A percentile compares a stretch with the other conserved stretches of the same genome.
phyloP scores from a whole-genome alignment of 805 yeast species.

The Teunomyces atbi region DNA sequence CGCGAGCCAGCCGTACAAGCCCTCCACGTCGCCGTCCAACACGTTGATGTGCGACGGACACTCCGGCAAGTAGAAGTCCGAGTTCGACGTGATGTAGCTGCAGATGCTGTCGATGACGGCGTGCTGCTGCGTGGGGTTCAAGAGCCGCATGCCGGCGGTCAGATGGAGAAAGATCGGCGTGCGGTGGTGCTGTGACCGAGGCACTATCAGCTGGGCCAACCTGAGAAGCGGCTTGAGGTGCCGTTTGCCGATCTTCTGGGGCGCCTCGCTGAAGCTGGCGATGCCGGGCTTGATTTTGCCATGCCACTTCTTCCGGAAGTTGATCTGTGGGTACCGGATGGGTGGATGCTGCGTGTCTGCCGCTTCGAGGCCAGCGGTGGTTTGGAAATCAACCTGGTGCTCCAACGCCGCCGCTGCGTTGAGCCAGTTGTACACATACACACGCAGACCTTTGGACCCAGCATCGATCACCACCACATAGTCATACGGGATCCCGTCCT shows the following conservation, averaged over 20 bases:
- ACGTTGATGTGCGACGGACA: slow-evolving; percentile 58
- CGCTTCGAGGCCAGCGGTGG: background rate
- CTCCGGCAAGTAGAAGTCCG: slow-evolving; percentile 58
- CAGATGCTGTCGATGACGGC: slow-evolving; percentile 50
- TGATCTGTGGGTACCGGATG: slow-evolving; percentile 27
- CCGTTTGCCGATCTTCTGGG: slow-evolving; percentile 50
- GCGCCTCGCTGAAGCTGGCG: slow-evolving; percentile 46
- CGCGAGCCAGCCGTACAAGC: slow-evolving; percentile 66
- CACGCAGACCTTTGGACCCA: slow-evolving; percentile 66
- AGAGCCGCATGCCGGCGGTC: slow-evolving; percentile 65
- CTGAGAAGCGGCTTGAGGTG: slow-evolving; percentile 51
- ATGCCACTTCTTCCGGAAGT: slow-evolving; percentile 45
- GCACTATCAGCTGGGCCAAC: slow-evolving; percentile 51
- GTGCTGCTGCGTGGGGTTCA: slow-evolving; percentile 51
- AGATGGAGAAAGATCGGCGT: slow-evolving; percentile 71
- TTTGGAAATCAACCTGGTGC: slow-evolving; percentile 7
- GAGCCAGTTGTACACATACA: slow-evolving; percentile 56
- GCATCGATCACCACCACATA: slow-evolving; percentile 63
- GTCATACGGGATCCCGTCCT: slow-evolving; percentile 51
- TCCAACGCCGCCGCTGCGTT: slow-evolving; percentile 34
- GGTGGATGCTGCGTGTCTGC: slow-evolving; percentile 2
- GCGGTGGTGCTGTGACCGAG: slow-evolving; percentile 55
- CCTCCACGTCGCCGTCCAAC: slow-evolving; percentile 65
- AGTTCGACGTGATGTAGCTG: slow-evolving; percentile 43
- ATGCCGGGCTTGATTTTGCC: slow-evolving; percentile 58